Conservation (phyloP, 1,284 basidiomycete genomes). For the Calocybe gambosa region DNA sequence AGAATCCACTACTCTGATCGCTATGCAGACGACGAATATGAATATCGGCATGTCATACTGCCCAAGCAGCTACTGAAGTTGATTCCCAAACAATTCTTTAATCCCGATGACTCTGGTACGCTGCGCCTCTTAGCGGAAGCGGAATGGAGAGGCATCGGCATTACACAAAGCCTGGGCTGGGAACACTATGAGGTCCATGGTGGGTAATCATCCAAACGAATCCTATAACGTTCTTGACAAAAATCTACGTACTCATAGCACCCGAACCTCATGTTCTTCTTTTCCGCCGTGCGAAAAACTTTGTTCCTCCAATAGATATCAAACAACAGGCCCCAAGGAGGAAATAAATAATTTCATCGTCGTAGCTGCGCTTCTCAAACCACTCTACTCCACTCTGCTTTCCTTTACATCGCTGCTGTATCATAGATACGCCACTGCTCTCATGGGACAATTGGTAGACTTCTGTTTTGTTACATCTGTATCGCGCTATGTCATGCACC, state of each 20-base stretch:
- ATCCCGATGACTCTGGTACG: constrained; percentile 71
- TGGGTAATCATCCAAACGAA: constrained; percentile 34
- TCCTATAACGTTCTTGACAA: not conserved
- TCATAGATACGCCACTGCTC: constrained; percentile 6
- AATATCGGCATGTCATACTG: constrained; percentile 90
- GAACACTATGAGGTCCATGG: constrained; percentile 97
- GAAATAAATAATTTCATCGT: constrained; percentile 24
- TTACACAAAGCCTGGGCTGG: constrained; percentile 95
- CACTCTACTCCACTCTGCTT: constrained; percentile 2
- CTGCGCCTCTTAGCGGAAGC: constrained; percentile 79
- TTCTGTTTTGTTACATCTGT: constrained; percentile 13
- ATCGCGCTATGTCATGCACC: constrained; percentile 5
- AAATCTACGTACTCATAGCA: constrained; percentile 36
- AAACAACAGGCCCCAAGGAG: constrained; percentile 24
- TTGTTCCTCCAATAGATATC: constrained; percentile 38
- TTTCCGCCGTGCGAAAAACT: constrained; percentile 69
- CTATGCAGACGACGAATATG: constrained; percentile 76
- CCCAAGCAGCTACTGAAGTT: constrained; percentile 84
- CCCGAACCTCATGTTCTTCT: constrained; percentile 84
- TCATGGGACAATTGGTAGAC: constrained; percentile 11
- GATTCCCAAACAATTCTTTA: constrained; percentile 80
- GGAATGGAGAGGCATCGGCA: constrained; percentile 95
- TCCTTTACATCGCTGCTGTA: constrained; percentile 8
- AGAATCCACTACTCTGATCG: constrained; percentile 84
- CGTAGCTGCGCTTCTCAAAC: not conserved